phyloP scores from a whole-genome alignment of 805 yeast genomes.

The Danielia oregonensis region DNA sequence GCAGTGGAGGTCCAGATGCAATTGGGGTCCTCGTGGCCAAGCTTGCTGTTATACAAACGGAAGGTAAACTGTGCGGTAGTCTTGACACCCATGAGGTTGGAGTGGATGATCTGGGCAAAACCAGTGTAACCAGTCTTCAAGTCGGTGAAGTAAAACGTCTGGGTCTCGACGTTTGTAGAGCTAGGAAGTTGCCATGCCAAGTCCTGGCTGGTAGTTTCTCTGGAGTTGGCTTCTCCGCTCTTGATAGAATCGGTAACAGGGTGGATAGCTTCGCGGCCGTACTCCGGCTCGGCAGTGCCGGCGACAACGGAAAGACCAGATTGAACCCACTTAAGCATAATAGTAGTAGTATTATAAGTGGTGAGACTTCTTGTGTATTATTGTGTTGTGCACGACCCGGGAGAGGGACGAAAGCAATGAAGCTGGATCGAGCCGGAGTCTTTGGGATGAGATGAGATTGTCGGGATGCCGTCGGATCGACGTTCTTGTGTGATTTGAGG shows the following conservation, averaged over 20 bases:
- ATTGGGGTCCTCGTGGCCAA: constrained; percentile 35
- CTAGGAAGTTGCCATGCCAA: constrained; percentile 71
- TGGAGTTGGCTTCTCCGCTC: constrained; percentile 35
- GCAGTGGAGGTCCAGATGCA: constrained; percentile 89
- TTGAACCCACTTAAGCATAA: constrained; percentile 79
- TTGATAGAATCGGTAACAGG: constrained; percentile 63
- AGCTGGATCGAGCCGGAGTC: too few relatives aligned
- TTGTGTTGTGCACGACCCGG: too few relatives aligned
- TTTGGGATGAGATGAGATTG: too few relatives aligned
- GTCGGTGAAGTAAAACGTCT: constrained; percentile 80
- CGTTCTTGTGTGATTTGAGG: too few relatives aligned
- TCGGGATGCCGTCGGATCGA: too few relatives aligned
- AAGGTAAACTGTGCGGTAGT: constrained; percentile 93
- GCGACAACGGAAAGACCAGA: constrained; percentile 90
- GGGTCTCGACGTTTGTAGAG: constrained; percentile 92
- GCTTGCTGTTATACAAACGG: constrained; percentile 58
- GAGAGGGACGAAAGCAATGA: too few relatives aligned
- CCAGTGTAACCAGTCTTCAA: constrained; percentile 64
- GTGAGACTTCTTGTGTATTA: too few relatives aligned
- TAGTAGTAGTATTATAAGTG: not conserved
- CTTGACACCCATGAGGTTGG: constrained; percentile 83
- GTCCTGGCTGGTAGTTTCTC: constrained; percentile 61
- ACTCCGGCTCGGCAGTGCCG: constrained; percentile 96
- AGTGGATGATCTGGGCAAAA: constrained; percentile 92
- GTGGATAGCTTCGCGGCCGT: constrained; percentile 88